Evolutionary conservation across 352 stramenopile species (phyloP).

Genomic region (Hyaloperonospora arabidopsidis): DNA sequence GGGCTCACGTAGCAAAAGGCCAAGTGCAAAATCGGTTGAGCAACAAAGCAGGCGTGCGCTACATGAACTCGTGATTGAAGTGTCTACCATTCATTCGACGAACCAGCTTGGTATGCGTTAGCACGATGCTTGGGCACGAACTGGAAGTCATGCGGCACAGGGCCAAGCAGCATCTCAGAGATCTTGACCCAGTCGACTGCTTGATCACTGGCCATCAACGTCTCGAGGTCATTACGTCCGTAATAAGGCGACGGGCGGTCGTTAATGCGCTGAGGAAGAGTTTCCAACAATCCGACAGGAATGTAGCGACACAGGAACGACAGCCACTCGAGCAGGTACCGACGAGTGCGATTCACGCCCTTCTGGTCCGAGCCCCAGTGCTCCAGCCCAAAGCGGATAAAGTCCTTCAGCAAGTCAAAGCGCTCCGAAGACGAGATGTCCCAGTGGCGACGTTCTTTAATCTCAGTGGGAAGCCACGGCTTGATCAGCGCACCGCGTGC

Average conservation of each 20-base stretch:
- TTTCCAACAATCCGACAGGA: slow-evolving; percentile 93
- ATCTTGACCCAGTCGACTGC: slow-evolving; percentile 98
- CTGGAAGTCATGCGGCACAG: slow-evolving; percentile 85
- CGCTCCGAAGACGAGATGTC: slow-evolving; percentile 96
- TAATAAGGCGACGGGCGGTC: slow-evolving; percentile 90
- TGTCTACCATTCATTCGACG: slow-evolving; percentile 2
- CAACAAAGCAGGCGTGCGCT: too few relatives aligned
- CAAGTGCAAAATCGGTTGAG: too few relatives aligned
- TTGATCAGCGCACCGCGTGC: slow-evolving; percentile 96
- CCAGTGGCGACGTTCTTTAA: slow-evolving; percentile 95
- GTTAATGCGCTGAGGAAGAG: slow-evolving; percentile 95
- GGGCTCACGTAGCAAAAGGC: too few relatives aligned
- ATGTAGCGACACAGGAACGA: slow-evolving; percentile 98
- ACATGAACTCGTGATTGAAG: too few relatives aligned
- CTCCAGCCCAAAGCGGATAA: slow-evolving; percentile 95
- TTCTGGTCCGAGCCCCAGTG: slow-evolving; percentile 98
- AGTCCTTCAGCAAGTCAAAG: slow-evolving; percentile 96
- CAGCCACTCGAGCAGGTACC: slow-evolving; percentile 99
- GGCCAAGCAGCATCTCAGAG: slow-evolving; percentile 96
- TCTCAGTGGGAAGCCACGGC: slow-evolving; percentile 98
- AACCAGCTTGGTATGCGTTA: slow-evolving; percentile 84
- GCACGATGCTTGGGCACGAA: slow-evolving; percentile 98
- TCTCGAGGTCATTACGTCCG: slow-evolving; percentile 95
- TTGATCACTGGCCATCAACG: slow-evolving; percentile 93
- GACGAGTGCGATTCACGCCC: slow-evolving; percentile 95